Evolutionary conservation across 176 grass and related monocot genomes (phyloP), one percentile per base, ranked within the genome.

Genomic region (Pontederia crassipes): DNA sequence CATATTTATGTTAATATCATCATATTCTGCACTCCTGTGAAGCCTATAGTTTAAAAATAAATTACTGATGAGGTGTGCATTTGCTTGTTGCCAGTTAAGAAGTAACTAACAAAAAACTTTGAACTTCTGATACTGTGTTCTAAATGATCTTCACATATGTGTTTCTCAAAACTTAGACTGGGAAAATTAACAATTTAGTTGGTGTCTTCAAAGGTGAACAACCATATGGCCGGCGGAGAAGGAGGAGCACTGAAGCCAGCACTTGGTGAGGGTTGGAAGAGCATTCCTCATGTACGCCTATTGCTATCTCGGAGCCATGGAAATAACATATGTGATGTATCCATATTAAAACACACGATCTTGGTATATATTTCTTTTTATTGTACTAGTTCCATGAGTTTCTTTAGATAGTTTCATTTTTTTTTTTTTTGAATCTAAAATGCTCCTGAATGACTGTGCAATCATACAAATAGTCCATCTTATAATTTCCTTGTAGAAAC

Each of bases 181-280:
- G 17, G 9, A 18, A 18, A 27, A 60, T 3, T 12, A 32, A 57
- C 28, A 52, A 54, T 46, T 48, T 29, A 35, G 46, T 26, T 69
- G 79, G 12, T 72, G 51, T 45, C 10, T 54, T 55, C 20, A 53
- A 58, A 80, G 69, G 85, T 80, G 35, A 80, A 69, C 11, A 88
- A 88, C 54, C 80, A 88, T 77, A 88, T 71, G 77, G 77, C 77
- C 17, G 59, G 69, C 46, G 85, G 80, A 66, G 79, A 88, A 35
- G 77, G 80, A 68, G 68, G 63, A 66, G 40, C 57, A 57, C 64
- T 79, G 45, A 90, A 90, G 57, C 79, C 76, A 72, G 87, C 76
- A 51, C 70, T 82, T 62, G 87, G 87, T 16, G 76, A 80, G 76
- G 82, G 73, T 71, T 90, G 76, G 87, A 85, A 71, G 78, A 60